Base-by-base conservation (phyloP, 192 early-diverging fungal species). In the Jimgerdemannia lactiflua region DNA sequence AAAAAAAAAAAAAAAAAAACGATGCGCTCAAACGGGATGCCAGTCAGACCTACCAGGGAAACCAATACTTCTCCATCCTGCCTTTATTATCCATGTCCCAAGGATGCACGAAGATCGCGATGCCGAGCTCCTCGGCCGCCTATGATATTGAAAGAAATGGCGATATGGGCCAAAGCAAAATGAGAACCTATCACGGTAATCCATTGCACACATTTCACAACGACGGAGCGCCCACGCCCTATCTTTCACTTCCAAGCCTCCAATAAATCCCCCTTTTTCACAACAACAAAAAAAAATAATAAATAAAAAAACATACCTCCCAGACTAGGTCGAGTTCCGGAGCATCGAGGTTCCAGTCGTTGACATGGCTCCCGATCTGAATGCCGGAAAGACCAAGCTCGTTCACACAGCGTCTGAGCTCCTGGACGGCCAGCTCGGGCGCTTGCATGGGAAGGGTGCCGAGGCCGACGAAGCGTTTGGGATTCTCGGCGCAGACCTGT, bases 361-460 rank as follows among this genome's bases (percentile, higher is more conserved):
- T 86, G 63, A 88, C 79, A 29, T 90, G 89, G 71, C 86, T 86
- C 73, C 90, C 90, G 65, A 91, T 92, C 79, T 91, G 91, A 42
- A 89, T 82, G 10, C 91, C 91, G 4, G 78, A 73, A 64, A 91
- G 71, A 3, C 90, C 90, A 11, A 92, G 82, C 69, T 92, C 91
- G 39, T 88, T 80, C 18, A 90, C 79, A 73, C 91, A 92, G 49
- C 91, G 91, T 59, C 72, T 81, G 43, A 92, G 70, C 65, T 92
- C 91, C 71, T 87, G 77, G 2, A 90, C 89, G 4, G 90, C 88
- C 2, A 92, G 77, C 43, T 87, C 86, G 41, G 91, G 90, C 0
- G 87, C 77, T 79, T 92, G 91, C 91, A 92, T 92, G 3, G 91
- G 91, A 43, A 92, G 72, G 42, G 91, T 92, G 17, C 86, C 90